Base-by-base conservation (phyloP, 2,329 filamentous ascomycete genomes). In the Colletotrichum falcatum region DNA sequence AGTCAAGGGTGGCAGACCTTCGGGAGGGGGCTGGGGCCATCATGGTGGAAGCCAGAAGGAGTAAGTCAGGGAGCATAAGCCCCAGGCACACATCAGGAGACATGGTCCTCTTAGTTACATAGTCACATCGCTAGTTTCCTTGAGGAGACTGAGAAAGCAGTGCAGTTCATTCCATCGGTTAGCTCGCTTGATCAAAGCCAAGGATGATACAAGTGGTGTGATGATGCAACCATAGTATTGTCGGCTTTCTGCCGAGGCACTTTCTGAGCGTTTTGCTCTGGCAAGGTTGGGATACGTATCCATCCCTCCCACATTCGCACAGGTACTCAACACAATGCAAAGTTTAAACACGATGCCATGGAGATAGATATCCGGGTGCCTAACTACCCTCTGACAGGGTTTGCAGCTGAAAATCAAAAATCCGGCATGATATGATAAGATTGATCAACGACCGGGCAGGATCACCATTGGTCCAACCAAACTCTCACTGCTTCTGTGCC, bases 1-100 rank as follows among this genome's bases (percentile, higher is more conserved):
- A 1, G 2, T 18, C 26, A 42, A 46, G 30, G 56, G 56, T 11
- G 56, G 56, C 37, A 59, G 56, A n/a, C 37, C 37, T 3, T 42
- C 37, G 5, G 56, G 56, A 2, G 20, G 56, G 8, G 56, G 56
- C 14, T 59, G 30, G 5, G 56, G 56, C 18, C 56, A 59, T 33
- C 56, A 59, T 2, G 39, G 16, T 18, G 56, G 56, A 28, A 59
- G 56, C 39, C 30, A 59, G 37, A 44, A 44, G 6, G 33, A 30
- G 46, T 11, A 0, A 4, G n/a, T 46, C 23, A n/a, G 1, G 11
- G 9, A 18, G 3, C 2, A 23, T n/a, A 18, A 3, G n/a, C 1
- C 14, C 14, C 16, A 26, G 1, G 0, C 16, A 9, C 20, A 18
- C 5, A 8, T n/a, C 14, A 28, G n/a, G 4, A 28, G n/a, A 28